Base-by-base conservation (phyloP, 768 basidiomycete species). In the Podaxis mareebaensis region DNA sequence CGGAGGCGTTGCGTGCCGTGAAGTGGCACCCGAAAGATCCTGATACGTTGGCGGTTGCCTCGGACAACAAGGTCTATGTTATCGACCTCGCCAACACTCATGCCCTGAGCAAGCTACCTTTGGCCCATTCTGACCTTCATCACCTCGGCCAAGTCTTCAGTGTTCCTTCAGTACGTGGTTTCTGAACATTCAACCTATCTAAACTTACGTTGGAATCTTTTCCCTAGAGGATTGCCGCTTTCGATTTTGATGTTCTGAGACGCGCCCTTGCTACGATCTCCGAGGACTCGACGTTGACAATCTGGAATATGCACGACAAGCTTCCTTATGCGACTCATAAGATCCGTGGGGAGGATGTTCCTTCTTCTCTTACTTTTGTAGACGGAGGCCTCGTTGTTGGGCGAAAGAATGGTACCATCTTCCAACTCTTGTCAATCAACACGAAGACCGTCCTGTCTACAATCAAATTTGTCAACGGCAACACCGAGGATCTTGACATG, bases 11-110 rank as follows among this genome's bases (percentile, higher is more conserved):
- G 33, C 90, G 90, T 66, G 85, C 90, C 12, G 92, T 94, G 63
- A 93, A 93, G 72, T 94, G 93, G 93, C 91, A 95, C 68, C 90
- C 92, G 12, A 91, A 90, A 72, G 87, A 93, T 61, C 81, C 85
- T 2, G 89, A 92, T 70, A 88, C 85, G 10, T 79, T 94, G 49
- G 93, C 92, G 3, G 88, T 94, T n/a, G 92, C 92, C 20, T 91
- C 91, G 0, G 88, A 89, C 67, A 85, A 81, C 61, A 87, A 85
- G 67, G 81, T 94, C 68, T 92, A 88, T 74, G 76, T 93, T 44
- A 81, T 94, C 70, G 91, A 95, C 73, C 75, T 95, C 61, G 77
- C 81, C 0, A 89, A 86, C 64, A 81, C 84, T 17, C 82, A 84
- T 64, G 79, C 79, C 46, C 83, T 87, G 64, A 82, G 83, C 53